Evolutionary conservation across 768 basidiomycete species (phyloP), one percentile per base, ranked within the genome.

Genomic region (Suillus placidus): DNA sequence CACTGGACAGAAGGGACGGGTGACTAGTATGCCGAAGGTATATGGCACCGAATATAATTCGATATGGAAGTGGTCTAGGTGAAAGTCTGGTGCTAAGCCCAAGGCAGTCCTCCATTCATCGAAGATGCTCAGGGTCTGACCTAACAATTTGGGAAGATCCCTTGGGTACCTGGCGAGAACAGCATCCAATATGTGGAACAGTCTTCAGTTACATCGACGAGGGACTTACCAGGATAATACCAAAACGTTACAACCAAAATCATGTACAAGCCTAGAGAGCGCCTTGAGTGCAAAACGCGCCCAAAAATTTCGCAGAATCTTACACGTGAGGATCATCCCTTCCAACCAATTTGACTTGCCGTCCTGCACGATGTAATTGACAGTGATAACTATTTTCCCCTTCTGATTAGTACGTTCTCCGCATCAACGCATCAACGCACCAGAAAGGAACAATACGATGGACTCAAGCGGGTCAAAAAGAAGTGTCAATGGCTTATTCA

Each of bases 291-390:
- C 12, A 45, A 63, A 49, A 14, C 14, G 30, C 32, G 54, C 34
- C 13, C 9, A 3, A 14, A 38, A 16, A 12, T 42, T 2, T 26
- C 26, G 42, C 26, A 14, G 34, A 34, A 20, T 73, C 81, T 55
- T 68, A 85, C 89, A 87, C 64, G 93, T 85, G 23, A 94, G 82
- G 62, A 93, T 88, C 70, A 88, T 77, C 26, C 93, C 94, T 76
- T 97, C 94, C 23, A 97, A 82, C 88, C 95, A 97, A 75, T 96
- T 97, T 37, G 90, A 92, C 73, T 87, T 91, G 14, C 94, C 94
- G 70, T 97, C 96, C 57, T 87, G 85, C 6, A 96, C 85, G 26
- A 91, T 88, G 71, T 92, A 93, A 72, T 91, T 93, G 77, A 97
- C 93, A 6, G 92, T 92, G 68, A 93, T 80, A 9, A 93, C 89